Evolutionary conservation across 805 yeast genomes (phyloP), one percentile per base, ranked within the genome.

Genomic region (Kodamaea sagamina): DNA sequence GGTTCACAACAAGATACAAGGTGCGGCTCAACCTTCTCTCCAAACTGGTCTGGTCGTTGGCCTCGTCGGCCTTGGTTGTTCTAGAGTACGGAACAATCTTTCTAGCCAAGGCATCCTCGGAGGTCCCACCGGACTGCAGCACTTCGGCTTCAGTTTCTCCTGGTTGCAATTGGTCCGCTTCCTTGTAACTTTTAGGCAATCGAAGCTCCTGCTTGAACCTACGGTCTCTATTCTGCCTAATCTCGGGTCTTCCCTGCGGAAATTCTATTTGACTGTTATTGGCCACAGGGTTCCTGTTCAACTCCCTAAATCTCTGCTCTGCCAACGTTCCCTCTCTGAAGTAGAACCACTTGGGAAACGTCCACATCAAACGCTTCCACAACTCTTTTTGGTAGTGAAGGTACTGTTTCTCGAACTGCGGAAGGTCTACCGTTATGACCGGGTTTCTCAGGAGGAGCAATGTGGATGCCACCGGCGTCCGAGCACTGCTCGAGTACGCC

Each of bases 351-450:
- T 84, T 82, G 4, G 99, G 98, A 65, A 93, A 93, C 0, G 98
- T 89, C 96, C 97, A 89, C 96, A 90, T 89, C 52, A 93, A 74
- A 55, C 98, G 78, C 58, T 82, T 82, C 72, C 89, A 90, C 43
- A 93, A 74, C 62, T 87, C 95, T 40, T 81, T 78, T 64, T 90
- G 96, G 62, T 93, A 93, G 42, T 80, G 71, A 61, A 85, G 87
- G 64, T 84, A 93, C 40, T 81, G 81, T 47, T 71, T 58, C 54
- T 89, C 97, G 53, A 92, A 84, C 44, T 72, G 78, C 7, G 84
- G 72, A 42, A 82, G 68, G 47, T 86, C 92, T 8, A 86, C 84
- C 2, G 96, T 87, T 36, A 93, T 79, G 27, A 93, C 74, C 21
- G 99, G 99, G 29, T 74, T 75, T 65, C 99, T 77, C 32, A 93